A percentile compares a stretch with the other conserved stretches of the same genome.
Evolutionary conservation across 2,329 filamentous ascomycete genomes (phyloP).

Genomic region (Ceratocystis variospora): DNA sequence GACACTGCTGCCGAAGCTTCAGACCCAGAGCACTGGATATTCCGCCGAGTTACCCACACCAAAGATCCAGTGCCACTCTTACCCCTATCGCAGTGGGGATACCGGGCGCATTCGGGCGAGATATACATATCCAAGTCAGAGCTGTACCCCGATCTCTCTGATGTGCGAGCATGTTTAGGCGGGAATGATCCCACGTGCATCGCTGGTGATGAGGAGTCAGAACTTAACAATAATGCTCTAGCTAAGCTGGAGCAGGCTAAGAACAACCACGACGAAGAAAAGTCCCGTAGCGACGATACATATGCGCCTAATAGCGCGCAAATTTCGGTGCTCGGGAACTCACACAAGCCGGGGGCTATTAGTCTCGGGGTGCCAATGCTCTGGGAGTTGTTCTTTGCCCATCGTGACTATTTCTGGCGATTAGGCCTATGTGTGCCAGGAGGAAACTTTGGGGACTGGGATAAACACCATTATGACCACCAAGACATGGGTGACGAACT

Average conservation of each 20-base stretch:
- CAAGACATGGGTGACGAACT: constrained; percentile 29
- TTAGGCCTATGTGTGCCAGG: constrained; percentile 79
- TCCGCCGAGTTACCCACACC: constrained; percentile 70
- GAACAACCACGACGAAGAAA: not conserved
- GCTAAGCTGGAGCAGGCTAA: constrained; percentile 5
- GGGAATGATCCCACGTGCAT: constrained; percentile 60
- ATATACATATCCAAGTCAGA: constrained; percentile 64
- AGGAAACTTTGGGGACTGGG: constrained; percentile 57
- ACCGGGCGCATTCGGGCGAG: constrained; percentile 70
- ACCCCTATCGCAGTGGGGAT: constrained; percentile 79
- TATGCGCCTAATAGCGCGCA: constrained; percentile 20
- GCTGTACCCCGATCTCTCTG: constrained; percentile 52
- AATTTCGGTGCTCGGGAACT: constrained; percentile 36
- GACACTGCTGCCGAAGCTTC: constrained; percentile 23
- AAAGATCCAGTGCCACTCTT: constrained; percentile 82
- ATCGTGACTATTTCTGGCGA: constrained; percentile 94
- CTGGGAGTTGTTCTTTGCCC: constrained; percentile 89
- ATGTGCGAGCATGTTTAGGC: constrained; percentile 60
- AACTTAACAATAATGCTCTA: constrained; percentile 7
- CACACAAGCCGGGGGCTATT: constrained; percentile 8
- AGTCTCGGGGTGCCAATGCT: constrained; percentile 37
- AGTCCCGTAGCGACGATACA: not conserved
- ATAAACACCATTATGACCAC: constrained; percentile 35
- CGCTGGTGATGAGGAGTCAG: constrained; percentile 34
- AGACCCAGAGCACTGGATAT: constrained; percentile 31